Evolutionary conservation across 257 asterid species (phyloP), one percentile per base, ranked within the genome.

Genomic region (Handroanthus guayacan): DNA sequence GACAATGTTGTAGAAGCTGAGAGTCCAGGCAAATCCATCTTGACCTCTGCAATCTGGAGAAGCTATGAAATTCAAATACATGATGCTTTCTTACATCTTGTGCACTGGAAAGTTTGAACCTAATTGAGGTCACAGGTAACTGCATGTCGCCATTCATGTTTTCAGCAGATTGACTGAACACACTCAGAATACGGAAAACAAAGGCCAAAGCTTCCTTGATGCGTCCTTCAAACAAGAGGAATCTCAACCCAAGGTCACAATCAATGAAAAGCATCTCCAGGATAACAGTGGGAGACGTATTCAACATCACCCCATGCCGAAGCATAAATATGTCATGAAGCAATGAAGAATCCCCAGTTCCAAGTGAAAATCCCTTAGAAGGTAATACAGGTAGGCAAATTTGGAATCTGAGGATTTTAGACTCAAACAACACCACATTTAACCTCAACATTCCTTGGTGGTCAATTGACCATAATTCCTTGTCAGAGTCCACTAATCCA

Each of bases 181-280:
- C 82, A 37, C 67, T 72, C 80, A 88, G 79, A 65, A 90, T 81
- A 57, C 78, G 72, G 81, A 88, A 83, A 77, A 89, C 71, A 62
- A 87, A 79, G 73, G 84, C 79, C 68, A 90, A 72, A 64, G 91
- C 91, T 47, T 79, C 85, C 75, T 82, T 84, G 83, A 92, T 75
- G 89, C 86, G 81, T 17, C 96, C 91, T 76, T 90, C 97, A 69
- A 84, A 87, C 62, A 84, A 81, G 55, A 87, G 80, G 75, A 83
- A 80, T 81, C 88, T 87, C 87, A 90, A 74, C 58, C 96, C 97
- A 71, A 79, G 81, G 54, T 78, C 51, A 68, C 78, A 88, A 79
- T 92, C 97, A 60, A 92, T 80, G 69, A 90, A 86, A 82, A 92
- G 90, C 82, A 92, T 90, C 91, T 90, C 95, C 87, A 92, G 47